Base-by-base conservation (phyloP, 108 stramenopile genomes). In the Seminavis robusta region DNA sequence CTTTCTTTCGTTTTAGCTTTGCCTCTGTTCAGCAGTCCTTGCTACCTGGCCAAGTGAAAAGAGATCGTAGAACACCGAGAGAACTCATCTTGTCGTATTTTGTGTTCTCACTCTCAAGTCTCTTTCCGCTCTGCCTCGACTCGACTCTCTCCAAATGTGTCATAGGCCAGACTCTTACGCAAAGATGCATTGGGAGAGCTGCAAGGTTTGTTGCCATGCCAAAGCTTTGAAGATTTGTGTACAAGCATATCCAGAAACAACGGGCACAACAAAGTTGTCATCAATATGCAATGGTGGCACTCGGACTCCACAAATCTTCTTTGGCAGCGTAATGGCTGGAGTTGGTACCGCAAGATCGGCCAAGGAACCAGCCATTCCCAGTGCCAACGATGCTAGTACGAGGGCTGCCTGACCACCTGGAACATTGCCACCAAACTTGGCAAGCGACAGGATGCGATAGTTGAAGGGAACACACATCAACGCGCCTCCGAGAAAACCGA, bases 221-320 rank as follows among this genome's bases (percentile, higher is more conserved):
- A 73, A n/a, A 27, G 31, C 3, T 15, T 62, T 28, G 73, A 89
- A 84, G 20, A 89, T 71, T 51, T 83, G 62, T 21, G 67, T 67
- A 40, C 87, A 89, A 13, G 81, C 81, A 45, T 34, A 83, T 21
- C 76, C 90, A 27, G 85, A 68, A 55, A 85, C 66, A 11, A 91
- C 65, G 3, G 90, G 90, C 16, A 91, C 81, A 15, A 83, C 81
- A 49, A 87, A 70, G 49, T 91, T 91, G 52, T 91, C 90, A 69
- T 91, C 90, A n/a, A 91, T 54, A 52, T 91, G 90, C 70, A 91
- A 87, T n/a, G 86, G 90, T 36, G 83, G 86, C 31, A 91, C 81
- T 0, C 64, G 67, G 26, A 84, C 56, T 4, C 90, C 90, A 17
- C 59, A 74, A 0, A 86, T 49, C 39, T 72, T 78, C 38, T 85